Conservation (phyloP, 331 rosid genomes). For the Rosa hybrid region DNA sequence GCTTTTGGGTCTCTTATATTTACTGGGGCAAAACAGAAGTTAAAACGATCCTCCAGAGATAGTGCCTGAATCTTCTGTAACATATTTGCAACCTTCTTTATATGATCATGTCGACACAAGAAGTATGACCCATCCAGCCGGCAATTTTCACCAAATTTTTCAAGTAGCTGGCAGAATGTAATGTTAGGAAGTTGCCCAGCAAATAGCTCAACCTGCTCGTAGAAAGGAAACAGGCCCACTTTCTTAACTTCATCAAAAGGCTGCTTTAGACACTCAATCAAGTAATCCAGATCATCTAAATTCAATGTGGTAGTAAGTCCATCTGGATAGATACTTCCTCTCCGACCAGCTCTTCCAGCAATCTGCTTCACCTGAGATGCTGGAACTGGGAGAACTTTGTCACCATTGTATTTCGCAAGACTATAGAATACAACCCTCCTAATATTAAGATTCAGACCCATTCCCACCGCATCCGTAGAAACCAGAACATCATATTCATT, state of each 20-base stretch:
- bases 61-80: slow-evolving; percentile 66
- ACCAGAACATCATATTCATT: slow-evolving; percentile 85
- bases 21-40: slow-evolving; percentile 90
- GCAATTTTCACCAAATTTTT: slow-evolving; percentile 71
- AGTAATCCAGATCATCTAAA: slow-evolving; percentile 76
- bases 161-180: slow-evolving; percentile 61
- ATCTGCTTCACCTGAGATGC: slow-evolving; percentile 96
- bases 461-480: slow-evolving; percentile 96
- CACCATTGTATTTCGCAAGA: slow-evolving; percentile 83
- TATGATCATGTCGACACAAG: slow-evolving; percentile 70
- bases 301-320: slow-evolving; percentile 85
- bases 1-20: slow-evolving; percentile 95
- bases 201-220: too few relatives aligned
- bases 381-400: slow-evolving; percentile 74
- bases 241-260: slow-evolving; percentile 70
- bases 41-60: slow-evolving; percentile 79
- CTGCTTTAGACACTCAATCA: slow-evolving; percentile 86
- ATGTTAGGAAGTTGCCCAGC: slow-evolving; percentile 26
- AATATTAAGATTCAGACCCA: slow-evolving; percentile 94
- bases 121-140: slow-evolving; percentile 82
- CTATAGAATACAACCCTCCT: slow-evolving; percentile 73
- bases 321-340: slow-evolving; percentile 91
- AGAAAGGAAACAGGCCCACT: slow-evolving; percentile 71
- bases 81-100: slow-evolving; percentile 92
- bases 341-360: slow-evolving; percentile 95